Evolutionary conservation across 306 rosid genomes (phyloP).

Genomic region (Rosa multiflora): DNA sequence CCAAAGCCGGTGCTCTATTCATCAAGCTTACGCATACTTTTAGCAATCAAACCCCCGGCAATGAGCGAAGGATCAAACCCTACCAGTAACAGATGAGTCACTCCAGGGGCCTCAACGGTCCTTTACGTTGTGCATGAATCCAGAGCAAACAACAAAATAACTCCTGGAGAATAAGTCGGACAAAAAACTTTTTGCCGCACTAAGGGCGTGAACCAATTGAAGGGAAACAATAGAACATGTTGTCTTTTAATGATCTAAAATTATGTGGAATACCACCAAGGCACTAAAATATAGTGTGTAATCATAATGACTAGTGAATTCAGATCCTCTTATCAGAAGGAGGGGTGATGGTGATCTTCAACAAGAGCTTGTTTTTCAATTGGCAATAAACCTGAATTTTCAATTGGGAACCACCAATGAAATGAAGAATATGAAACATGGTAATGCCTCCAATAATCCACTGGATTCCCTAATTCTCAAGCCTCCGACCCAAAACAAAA

Average conservation of each 20-base stretch:
- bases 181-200: slow-evolving; percentile 2
- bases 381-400: neutral
- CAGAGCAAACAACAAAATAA: neutral
- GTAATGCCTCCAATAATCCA: neutral
- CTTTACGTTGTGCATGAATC: neutral
- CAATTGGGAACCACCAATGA: neutral
- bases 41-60: neutral
- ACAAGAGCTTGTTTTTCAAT: neutral
- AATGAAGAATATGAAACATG: neutral
- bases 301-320: neutral
- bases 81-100: neutral
- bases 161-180: slow-evolving; percentile 1
- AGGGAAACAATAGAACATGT: neutral
- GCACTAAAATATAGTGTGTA: neutral
- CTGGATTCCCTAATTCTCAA: neutral
- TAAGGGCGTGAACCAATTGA: neutral
- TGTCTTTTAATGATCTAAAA: neutral
- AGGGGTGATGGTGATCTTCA: neutral
- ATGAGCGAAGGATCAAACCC: neutral
- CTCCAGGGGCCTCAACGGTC: neutral
- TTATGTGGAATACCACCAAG: neutral
- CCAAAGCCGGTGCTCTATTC: neutral
- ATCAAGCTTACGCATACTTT: neutral
- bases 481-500: neutral
- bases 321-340: neutral